Conservation (phyloP, 2,329 filamentous ascomycete genomes). For the Diaporthe capsici region DNA sequence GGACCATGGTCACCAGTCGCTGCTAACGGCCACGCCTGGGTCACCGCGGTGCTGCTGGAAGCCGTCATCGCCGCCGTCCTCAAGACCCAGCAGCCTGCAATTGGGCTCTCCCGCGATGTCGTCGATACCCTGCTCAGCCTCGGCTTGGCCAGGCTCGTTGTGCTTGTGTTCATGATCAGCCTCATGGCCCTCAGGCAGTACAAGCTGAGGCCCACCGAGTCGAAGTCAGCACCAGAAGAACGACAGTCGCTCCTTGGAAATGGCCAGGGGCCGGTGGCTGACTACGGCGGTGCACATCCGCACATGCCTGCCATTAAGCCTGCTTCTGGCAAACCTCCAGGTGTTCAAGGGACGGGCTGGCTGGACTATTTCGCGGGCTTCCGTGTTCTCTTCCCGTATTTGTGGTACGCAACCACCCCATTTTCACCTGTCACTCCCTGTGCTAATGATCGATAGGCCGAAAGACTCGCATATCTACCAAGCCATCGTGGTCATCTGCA, state of each 20-base stretch:
- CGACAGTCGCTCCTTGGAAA: slow-evolving; percentile 57
- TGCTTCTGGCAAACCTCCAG: slow-evolving; percentile 41
- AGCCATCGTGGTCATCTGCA: slow-evolving; percentile 56
- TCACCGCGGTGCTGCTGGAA: slow-evolving; percentile 53
- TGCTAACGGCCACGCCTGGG: slow-evolving; percentile 56
- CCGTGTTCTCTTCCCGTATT: slow-evolving; percentile 59
- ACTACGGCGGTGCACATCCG: slow-evolving; percentile 34
- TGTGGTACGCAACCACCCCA: slow-evolving; percentile 50
- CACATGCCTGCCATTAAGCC: slow-evolving; percentile 48
- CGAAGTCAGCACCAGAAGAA: slow-evolving; percentile 52
- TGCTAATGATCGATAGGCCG: slow-evolving; percentile 50
- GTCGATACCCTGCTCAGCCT: slow-evolving; percentile 51
- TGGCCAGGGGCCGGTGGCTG: slow-evolving; percentile 49
- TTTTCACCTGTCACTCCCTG: slow-evolving; percentile 32
- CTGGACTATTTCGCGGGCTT: slow-evolving; percentile 63
- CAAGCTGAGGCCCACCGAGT: slow-evolving; percentile 46
- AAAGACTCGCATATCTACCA: slow-evolving; percentile 58
- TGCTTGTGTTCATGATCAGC: slow-evolving; percentile 54
- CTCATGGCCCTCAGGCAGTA: slow-evolving; percentile 51
- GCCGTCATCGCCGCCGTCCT: slow-evolving; percentile 54
- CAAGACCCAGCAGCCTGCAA: slow-evolving; percentile 47
- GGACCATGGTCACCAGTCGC: slow-evolving; percentile 58
- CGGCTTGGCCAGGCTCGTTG: slow-evolving; percentile 50
- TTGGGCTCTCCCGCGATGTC: slow-evolving; percentile 49
- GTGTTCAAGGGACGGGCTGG: slow-evolving; percentile 56